phyloP scores from a whole-genome alignment of 768 basidiomycete genomes.

The Aureoboletus auriporus region DNA sequence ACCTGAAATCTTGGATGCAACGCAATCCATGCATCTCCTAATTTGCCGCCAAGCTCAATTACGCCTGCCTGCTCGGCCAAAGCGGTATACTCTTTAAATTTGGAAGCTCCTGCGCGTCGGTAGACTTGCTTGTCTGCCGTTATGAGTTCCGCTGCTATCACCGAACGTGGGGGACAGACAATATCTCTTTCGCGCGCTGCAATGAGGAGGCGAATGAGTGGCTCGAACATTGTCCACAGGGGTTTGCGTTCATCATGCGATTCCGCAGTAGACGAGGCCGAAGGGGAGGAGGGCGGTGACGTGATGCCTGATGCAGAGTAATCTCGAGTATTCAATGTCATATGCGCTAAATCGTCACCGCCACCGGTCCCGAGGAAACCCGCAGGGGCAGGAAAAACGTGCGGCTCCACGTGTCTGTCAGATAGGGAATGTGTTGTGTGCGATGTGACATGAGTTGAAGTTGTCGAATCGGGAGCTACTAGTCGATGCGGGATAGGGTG shows the following conservation, averaged over 20 bases:
- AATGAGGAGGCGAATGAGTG: constrained; percentile 23
- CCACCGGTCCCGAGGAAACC: background rate
- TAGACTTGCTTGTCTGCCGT: constrained; percentile 24
- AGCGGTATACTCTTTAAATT: constrained; percentile 24
- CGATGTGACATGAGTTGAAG: constrained; percentile 2
- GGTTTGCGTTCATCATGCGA: constrained; percentile 5
- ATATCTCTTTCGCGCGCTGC: constrained; percentile 27
- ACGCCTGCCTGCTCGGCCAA: constrained; percentile 26
- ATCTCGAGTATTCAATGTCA: constrained; percentile 2
- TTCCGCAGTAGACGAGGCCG: constrained; percentile 3
- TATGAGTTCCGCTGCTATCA: constrained; percentile 32
- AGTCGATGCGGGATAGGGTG: background rate
- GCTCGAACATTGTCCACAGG: constrained; percentile 29
- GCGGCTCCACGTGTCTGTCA: constrained; percentile 5
- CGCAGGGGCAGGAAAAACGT: background rate
- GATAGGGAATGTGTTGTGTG: constrained; percentile 5
- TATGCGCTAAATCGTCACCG: constrained; percentile 1
- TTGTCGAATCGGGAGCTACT: background rate
- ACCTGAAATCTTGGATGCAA: constrained; percentile 21
- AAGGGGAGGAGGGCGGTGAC: constrained; percentile 3
- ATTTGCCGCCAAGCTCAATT: constrained; percentile 19
- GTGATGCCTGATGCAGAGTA: background rate
- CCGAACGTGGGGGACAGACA: constrained; percentile 35
- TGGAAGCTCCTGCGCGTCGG: constrained; percentile 21
- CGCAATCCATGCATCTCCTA: constrained; percentile 22